Evolutionary conservation across 1,139 yeast species (phyloP).

Genomic region (Suzukiozyma palmioleophila): DNA sequence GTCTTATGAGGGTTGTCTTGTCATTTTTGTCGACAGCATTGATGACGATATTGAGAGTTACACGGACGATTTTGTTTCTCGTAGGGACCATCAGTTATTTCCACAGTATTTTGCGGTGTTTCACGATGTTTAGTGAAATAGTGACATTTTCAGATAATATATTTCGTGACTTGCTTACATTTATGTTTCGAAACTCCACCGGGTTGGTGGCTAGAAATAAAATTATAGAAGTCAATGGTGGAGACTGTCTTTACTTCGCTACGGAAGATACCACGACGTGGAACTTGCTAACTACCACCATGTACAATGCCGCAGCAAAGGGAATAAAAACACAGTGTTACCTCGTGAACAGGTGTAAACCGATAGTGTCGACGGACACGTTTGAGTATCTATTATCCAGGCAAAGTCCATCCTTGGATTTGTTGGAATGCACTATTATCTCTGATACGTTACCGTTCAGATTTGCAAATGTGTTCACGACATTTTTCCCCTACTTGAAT

Average conservation of each 20-base stretch:
- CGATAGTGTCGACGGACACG: background rate
- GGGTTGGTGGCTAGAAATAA: slow-evolving; percentile 10
- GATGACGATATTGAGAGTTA: slow-evolving; percentile 10
- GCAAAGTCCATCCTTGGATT: background rate
- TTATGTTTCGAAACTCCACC: slow-evolving; percentile 17
- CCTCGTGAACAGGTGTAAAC: background rate
- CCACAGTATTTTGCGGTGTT: slow-evolving; percentile 12
- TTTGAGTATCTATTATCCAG: background rate
- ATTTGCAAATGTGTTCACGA: slow-evolving; percentile 20
- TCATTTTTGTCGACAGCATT: slow-evolving; percentile 4
- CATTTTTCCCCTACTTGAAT: slow-evolving; percentile 12
- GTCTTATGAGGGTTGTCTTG: slow-evolving; percentile 3
- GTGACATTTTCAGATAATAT: slow-evolving; percentile 30
- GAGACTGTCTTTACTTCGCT: slow-evolving; percentile 6
- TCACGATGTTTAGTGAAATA: slow-evolving; percentile 25
- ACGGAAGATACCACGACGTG: background rate
- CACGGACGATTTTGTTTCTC: slow-evolving; percentile 17
- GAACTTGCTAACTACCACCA: background rate
- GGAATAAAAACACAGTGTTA: background rate
- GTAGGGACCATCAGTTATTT: slow-evolving; percentile 18
- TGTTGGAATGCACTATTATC: slow-evolving; percentile 5
- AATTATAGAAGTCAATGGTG: slow-evolving; percentile 9
- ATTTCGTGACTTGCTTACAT: slow-evolving; percentile 26
- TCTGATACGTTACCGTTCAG: slow-evolving; percentile 24
- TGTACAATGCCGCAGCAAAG: slow-evolving; percentile 2